phyloP scores from a whole-genome alignment of 441 rosid genomes.

The California macrophylla region DNA sequence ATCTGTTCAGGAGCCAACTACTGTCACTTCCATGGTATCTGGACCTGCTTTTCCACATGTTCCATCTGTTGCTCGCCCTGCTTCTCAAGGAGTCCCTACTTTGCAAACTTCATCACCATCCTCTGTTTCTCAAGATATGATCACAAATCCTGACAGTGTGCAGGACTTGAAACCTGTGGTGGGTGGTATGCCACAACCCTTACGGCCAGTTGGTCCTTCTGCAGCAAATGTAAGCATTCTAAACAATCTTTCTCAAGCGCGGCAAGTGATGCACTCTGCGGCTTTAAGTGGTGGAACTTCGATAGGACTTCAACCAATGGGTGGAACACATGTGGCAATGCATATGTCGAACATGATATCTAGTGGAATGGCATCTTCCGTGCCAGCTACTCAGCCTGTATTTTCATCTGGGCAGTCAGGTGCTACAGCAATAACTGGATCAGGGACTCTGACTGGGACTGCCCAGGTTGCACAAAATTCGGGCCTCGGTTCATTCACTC shows the following conservation, averaged over 20 bases:
- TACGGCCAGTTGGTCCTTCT: conserved; percentile 60
- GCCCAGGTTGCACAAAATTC: conserved; percentile 55
- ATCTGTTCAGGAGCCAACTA: conserved; percentile 67
- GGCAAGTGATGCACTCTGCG: conserved; percentile 80
- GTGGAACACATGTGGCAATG: conserved; percentile 80
- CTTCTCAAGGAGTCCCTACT: conserved; percentile 58
- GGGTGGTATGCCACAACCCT: conserved; percentile 51
- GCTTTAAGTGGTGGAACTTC: conserved; percentile 86
- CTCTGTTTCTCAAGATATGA: conserved; percentile 65
- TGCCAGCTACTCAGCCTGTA: conserved; percentile 63
- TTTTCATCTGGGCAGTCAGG: conserved; percentile 71
- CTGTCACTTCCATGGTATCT: conserved; percentile 40
- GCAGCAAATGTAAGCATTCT: conserved; percentile 84
- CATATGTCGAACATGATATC: conserved; percentile 97
- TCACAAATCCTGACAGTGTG: conserved; percentile 41
- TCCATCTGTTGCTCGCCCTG: conserved; percentile 56
- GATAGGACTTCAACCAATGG: conserved; percentile 57
- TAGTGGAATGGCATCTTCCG: conserved; percentile 73
- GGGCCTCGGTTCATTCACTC: conserved; percentile 48
- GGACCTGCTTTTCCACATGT: conserved; percentile 61
- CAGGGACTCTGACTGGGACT: conserved; percentile 58
- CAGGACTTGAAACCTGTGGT: conserved; percentile 79
- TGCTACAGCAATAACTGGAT: conserved; percentile 48
- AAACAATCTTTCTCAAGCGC: conserved; percentile 81
- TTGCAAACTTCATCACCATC: conserved; percentile 83